Conservation (phyloP, 768 basidiomycete genomes). For the Tricholomella constricta region DNA sequence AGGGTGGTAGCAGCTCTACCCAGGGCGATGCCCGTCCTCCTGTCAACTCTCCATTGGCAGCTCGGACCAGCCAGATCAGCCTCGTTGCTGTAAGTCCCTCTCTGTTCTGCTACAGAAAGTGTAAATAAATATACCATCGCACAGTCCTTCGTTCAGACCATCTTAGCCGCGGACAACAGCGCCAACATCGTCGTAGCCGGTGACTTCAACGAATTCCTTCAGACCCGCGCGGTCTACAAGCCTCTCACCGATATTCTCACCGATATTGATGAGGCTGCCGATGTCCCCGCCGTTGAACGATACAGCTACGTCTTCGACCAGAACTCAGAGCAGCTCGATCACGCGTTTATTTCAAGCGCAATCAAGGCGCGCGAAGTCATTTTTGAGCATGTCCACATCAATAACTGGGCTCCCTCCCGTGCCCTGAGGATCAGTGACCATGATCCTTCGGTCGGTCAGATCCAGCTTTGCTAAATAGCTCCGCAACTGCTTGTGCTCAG, state of each 20-base stretch:
- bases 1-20: slow-evolving; percentile 54
- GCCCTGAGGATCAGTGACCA: slow-evolving; percentile 55
- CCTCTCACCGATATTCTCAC: slow-evolving; percentile 41
- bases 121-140: neutral
- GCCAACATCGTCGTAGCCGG: slow-evolving; percentile 58
- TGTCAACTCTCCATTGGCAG: slow-evolving; percentile 51
- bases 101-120: neutral
- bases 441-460: slow-evolving; percentile 56
- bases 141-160: slow-evolving; percentile 49
- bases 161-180: slow-evolving; percentile 41
- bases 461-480: slow-evolving; percentile 44
- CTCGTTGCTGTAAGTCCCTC: slow-evolving; percentile 47
- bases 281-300: slow-evolving; percentile 48
- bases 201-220: slow-evolving; percentile 63
- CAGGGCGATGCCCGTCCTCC: slow-evolving; percentile 61
- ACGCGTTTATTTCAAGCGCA: slow-evolving; percentile 52
- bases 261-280: slow-evolving; percentile 55
- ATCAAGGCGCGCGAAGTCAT: slow-evolving; percentile 41
- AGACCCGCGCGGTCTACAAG: slow-evolving; percentile 52
- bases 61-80: slow-evolving; percentile 51
- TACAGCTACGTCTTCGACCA: slow-evolving; percentile 67
- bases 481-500: no score
- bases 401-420: slow-evolving; percentile 52
- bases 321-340: slow-evolving; percentile 60
- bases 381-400: slow-evolving; percentile 63